phyloP scores from a whole-genome alignment of 768 basidiomycete species.

The Boletus insuetus region DNA sequence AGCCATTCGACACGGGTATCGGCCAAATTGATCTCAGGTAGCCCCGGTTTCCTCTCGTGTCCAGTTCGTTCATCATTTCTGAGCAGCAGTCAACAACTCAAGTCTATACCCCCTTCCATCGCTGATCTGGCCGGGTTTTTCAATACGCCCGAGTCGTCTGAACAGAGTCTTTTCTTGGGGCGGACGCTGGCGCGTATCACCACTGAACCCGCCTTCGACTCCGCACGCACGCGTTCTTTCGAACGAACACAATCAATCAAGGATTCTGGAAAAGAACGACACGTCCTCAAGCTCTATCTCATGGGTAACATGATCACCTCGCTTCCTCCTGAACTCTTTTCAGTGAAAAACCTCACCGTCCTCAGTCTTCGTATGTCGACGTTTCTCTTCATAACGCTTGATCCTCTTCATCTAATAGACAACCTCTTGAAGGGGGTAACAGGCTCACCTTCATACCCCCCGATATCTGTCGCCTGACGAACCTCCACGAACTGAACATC shows the following conservation, averaged over 20 bases:
- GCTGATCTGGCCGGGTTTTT: conserved; percentile 47
- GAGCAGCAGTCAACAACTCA: conserved; percentile 39
- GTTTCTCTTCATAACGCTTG: not conserved
- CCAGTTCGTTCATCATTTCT: conserved; percentile 10
- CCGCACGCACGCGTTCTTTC: conserved; percentile 20
- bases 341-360: conserved; percentile 54
- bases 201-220: conserved; percentile 33
- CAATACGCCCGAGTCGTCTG: conserved; percentile 38
- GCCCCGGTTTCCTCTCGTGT: conserved; percentile 13
- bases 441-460: conserved; percentile 55
- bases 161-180: conserved; percentile 23
- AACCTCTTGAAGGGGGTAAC: conserved; percentile 49
- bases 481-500: conserved; percentile 59
- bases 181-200: conserved; percentile 34
- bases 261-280: conserved; percentile 39
- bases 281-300: conserved; percentile 57
- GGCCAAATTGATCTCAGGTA: conserved; percentile 58
- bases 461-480: conserved; percentile 52
- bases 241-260: conserved; percentile 27
- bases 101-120: conserved; percentile 48
- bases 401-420: not conserved
- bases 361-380: conserved; percentile 58
- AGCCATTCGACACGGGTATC: conserved; percentile 45
- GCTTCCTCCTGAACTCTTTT: conserved; percentile 59
- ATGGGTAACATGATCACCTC: conserved; percentile 49